Percentiles rank a stretch among this genome's conserved stretches.
phyloP scores from a whole-genome alignment of 441 rosid species.

The Euphorbia corollata region DNA sequence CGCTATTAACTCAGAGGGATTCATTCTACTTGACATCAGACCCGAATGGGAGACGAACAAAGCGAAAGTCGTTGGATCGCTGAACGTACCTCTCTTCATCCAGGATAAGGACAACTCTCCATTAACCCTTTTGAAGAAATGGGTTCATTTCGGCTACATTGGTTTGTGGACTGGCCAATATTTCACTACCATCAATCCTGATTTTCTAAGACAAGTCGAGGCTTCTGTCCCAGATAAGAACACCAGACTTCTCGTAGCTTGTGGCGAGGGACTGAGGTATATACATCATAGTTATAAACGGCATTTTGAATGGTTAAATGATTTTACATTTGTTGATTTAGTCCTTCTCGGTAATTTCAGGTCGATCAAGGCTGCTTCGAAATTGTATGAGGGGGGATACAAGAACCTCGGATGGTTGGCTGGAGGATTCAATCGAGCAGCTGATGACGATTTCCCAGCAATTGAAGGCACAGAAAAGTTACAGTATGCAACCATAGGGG shows the following conservation, averaged over 20 bases:
- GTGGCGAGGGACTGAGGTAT: conserved; percentile 91
- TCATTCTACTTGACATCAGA: conserved; percentile 59
- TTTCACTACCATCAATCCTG: conserved; percentile 59
- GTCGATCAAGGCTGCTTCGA: conserved; percentile 62
- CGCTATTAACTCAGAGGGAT: conserved; percentile 48
- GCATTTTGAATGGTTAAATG: too few species aligned
- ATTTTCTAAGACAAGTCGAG: conserved; percentile 48
- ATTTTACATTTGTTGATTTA: not conserved
- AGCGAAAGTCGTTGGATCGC: conserved; percentile 64
- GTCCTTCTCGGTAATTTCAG: conserved; percentile 21
- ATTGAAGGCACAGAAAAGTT: conserved; percentile 68
- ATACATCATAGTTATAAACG: not conserved
- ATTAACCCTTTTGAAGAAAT: conserved; percentile 71
- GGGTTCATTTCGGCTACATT: conserved; percentile 89
- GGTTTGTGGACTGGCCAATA: conserved; percentile 92
- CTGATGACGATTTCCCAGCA: conserved; percentile 47
- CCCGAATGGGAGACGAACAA: conserved; percentile 80
- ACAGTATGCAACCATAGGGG: conserved; percentile 79
- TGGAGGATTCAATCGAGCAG: conserved; percentile 64
- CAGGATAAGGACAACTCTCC: conserved; percentile 59
- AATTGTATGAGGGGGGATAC: conserved; percentile 51
- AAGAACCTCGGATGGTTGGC: conserved; percentile 76
- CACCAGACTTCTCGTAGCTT: conserved; percentile 62
- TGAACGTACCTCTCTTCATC: conserved; percentile 73
- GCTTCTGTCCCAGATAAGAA: conserved; percentile 51